phyloP scores from a whole-genome alignment of 2,329 filamentous ascomycete genomes.

The Pleoardoris graminearum region DNA sequence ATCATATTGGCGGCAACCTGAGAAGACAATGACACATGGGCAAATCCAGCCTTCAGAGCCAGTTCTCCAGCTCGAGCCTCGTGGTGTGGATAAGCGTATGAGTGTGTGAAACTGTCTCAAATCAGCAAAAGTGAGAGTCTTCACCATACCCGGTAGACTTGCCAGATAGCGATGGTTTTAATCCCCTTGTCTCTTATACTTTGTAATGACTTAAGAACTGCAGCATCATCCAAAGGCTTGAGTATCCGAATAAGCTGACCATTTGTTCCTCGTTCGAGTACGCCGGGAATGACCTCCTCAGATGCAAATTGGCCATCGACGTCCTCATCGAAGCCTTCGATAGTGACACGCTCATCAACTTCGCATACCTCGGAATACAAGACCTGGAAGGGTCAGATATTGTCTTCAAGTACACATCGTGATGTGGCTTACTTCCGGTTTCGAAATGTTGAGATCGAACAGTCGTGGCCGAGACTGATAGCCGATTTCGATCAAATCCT shows the following conservation, averaged over 20 bases:
- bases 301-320: not conserved
- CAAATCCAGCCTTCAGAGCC: slow-evolving; percentile 35
- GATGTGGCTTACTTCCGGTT: slow-evolving; percentile 15
- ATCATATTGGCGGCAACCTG: slow-evolving; percentile 27
- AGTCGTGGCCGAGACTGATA: slow-evolving; percentile 29
- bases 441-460: slow-evolving; percentile 29
- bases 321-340: slow-evolving; percentile 26
- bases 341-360: slow-evolving; percentile 28
- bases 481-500: slow-evolving; percentile 28
- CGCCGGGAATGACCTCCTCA: not conserved
- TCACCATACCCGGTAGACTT: too few relatives aligned
- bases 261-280: slow-evolving; percentile 2
- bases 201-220: not conserved
- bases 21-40: slow-evolving; percentile 32
- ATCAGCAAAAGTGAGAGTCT: too few relatives aligned
- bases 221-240: not conserved
- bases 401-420: not conserved
- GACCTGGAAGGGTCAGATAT: not conserved
- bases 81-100: slow-evolving; percentile 40
- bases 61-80: slow-evolving; percentile 29
- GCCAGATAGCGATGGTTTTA: not conserved
- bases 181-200: not conserved
- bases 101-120: slow-evolving; percentile 4
- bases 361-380: slow-evolving; percentile 25
- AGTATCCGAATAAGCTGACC: slow-evolving; percentile 21